Evolutionary conservation across 2,329 filamentous ascomycete genomes (phyloP).

Genomic region (Herpomyces periplanetae): DNA sequence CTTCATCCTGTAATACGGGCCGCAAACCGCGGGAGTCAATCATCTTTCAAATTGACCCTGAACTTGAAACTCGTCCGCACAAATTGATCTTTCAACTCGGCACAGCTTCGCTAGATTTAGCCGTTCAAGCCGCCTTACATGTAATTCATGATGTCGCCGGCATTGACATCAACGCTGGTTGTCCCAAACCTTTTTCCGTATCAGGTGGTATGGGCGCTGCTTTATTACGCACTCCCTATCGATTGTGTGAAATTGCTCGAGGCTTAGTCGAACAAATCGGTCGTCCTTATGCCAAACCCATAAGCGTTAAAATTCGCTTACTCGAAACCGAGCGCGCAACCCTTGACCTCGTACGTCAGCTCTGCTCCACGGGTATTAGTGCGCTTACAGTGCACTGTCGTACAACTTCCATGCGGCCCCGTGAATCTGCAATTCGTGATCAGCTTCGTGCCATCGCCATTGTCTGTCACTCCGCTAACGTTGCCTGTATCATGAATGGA

Average conservation of each 20-base stretch:
- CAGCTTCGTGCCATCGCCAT: constrained; percentile 49
- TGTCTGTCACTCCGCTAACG: constrained; percentile 42
- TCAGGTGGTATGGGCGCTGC: constrained; percentile 81
- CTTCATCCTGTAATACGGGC: constrained; percentile 13
- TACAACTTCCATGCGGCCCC: constrained; percentile 71
- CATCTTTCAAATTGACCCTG: constrained; percentile 49
- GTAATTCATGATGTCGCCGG: constrained; percentile 60
- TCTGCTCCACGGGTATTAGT: constrained; percentile 60
- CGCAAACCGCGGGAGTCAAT: constrained; percentile 18
- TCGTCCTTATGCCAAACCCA: constrained; percentile 43
- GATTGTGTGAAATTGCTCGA: constrained; percentile 40
- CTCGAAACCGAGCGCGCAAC: constrained; percentile 38
- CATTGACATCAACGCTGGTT: constrained; percentile 93
- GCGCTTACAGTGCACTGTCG: constrained; percentile 79
- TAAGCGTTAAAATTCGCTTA: constrained; percentile 83
- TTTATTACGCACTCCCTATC: constrained; percentile 45
- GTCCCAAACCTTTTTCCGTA: constrained; percentile 83
- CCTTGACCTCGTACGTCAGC: constrained; percentile 27
- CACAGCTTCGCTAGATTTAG: constrained; percentile 39
- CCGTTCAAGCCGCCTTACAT: constrained; percentile 43
- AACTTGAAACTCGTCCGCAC: constrained; percentile 26
- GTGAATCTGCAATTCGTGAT: constrained; percentile 47
- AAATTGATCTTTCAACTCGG: constrained; percentile 69
- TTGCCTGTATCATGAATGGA: constrained; percentile 82
- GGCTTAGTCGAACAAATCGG: constrained; percentile 41